Base-by-base conservation (phyloP, 805 yeast genomes). In the Candida berthetii region DNA sequence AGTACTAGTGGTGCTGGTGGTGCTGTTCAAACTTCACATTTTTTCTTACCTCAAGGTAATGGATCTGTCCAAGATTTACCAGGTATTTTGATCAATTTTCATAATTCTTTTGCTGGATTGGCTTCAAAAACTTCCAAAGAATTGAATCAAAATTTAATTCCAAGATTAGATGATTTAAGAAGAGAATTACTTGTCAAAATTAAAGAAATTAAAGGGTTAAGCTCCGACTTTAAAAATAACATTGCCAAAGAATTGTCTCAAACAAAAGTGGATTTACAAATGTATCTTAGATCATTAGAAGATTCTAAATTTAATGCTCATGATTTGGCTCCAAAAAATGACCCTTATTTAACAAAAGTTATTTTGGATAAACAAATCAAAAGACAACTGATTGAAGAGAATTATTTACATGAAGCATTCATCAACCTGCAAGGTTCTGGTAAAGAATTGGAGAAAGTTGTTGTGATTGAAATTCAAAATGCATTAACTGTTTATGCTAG, bases 11-110 rank as follows among this genome's bases (percentile, higher is more conserved):
- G 68, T 68, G 1, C 57, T 78, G 31, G 82, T 91, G 88, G 85
- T n/a, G n/a, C n/a, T n/a, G n/a, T n/a, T n/a, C n/a, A n/a, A n/a
- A n/a, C n/a, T n/a, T n/a, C n/a, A n/a, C n/a, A n/a, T n/a, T 78
- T 74, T 61, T 91, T 91, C 52, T 63, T 84, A 40, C 89, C 95
- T 1, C 68, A 76, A 28, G 96, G 96, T 27, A 77, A 72, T 49
- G 85, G 85, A 3, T 86, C 95, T 9, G 74, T 90, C 42, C 89
- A 84, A 53, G 96, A 89, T 60, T 65, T 90, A 31, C 95, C 96
- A 9, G 76, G 81, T 9, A 66, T 80, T 11, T 64, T 90, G 48
- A 64, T 80, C 71, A 62, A 82, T 64, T 75, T 81, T 57, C 89
- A 84, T 57, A 70, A 78, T 3, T 66, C 76, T 27, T 65, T 80